These are phyloP conservation scores for Mycena olivaceomarginata DNA, from an alignment of 768 basidiomycete genomes.

Conservation along the genomic window DNA sequence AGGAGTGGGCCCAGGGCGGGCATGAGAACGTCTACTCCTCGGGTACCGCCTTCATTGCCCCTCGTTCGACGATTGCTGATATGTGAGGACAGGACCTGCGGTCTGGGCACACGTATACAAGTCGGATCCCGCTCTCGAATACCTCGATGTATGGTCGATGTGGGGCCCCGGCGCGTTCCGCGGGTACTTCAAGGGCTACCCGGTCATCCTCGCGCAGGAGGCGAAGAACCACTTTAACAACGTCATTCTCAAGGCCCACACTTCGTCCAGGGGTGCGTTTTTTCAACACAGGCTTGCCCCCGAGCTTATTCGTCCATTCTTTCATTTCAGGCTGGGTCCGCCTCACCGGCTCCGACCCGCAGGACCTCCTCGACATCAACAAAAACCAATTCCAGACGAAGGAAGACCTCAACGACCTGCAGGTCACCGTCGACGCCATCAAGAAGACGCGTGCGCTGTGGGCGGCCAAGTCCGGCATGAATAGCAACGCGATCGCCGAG, in stretches of 20 bases:
- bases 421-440: conserved; percentile 18
- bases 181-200: conserved; percentile 37
- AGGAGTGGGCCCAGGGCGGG: conserved; percentile 12
- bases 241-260: conserved; percentile 31
- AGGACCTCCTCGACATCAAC: conserved; percentile 37
- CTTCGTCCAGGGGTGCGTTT: conserved; percentile 23
- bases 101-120: conserved; percentile 30
- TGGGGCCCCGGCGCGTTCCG: conserved; percentile 38
- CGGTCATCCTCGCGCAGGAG: conserved; percentile 13
- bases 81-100: conserved; percentile 2
- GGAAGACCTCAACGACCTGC: conserved; percentile 21
- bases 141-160: conserved; percentile 38
- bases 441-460: conserved; percentile 34
- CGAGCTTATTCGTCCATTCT: neutral
- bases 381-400: conserved; percentile 38
- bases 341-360: conserved; percentile 34
- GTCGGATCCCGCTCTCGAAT: conserved; percentile 15
- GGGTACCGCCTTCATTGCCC: neutral
- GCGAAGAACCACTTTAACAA: conserved; percentile 34
- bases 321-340: conserved; percentile 29
- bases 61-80: neutral
- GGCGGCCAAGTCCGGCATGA: conserved; percentile 25
- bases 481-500: conserved; percentile 15
- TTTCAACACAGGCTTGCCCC: neutral
- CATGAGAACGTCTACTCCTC: conserved; percentile 37